A percentile compares a stretch with the other conserved stretches of the same genome.
Conservation (phyloP, 441 rosid genomes). For the Adansonia grandidieri region DNA sequence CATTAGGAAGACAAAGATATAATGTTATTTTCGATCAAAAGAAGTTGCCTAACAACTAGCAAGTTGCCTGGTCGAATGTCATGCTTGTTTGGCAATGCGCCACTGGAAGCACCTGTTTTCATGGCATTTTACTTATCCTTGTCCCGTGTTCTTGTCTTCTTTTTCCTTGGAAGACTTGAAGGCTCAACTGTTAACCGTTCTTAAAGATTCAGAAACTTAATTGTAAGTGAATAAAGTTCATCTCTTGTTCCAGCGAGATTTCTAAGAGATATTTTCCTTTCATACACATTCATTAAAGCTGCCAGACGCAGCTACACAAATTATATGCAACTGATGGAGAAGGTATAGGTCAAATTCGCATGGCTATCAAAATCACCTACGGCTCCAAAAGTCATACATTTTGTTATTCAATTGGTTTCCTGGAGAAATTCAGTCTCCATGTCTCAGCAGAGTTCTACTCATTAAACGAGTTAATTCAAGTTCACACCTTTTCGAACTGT, state of each 20-base stretch:
- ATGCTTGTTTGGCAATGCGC: no score
- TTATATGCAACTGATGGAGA: background rate
- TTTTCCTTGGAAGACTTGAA: background rate
- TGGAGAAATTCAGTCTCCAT: background rate
- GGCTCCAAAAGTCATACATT: background rate
- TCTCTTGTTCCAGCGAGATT: background rate
- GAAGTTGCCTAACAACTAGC: background rate
- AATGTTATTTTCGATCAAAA: background rate
- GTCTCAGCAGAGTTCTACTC: background rate
- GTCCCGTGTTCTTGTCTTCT: background rate
- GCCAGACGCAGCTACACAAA: background rate
- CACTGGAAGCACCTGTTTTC: no score
- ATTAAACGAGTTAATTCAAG: background rate
- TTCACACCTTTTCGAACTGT: background rate
- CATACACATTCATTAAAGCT: background rate
- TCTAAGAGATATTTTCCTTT: background rate
- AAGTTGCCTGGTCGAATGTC: background rate
- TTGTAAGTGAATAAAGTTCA: background rate
- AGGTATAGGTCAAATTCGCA: background rate
- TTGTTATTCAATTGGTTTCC: constrained; percentile 1
- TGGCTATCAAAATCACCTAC: background rate
- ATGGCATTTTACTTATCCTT: no score
- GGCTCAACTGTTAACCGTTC: background rate
- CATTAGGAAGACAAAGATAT: background rate
- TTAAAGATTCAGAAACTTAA: background rate